Percentiles rank a stretch among this genome's conserved stretches.
Conservation (phyloP, 164 flowering plant species). For the Protea cynaroides region DNA sequence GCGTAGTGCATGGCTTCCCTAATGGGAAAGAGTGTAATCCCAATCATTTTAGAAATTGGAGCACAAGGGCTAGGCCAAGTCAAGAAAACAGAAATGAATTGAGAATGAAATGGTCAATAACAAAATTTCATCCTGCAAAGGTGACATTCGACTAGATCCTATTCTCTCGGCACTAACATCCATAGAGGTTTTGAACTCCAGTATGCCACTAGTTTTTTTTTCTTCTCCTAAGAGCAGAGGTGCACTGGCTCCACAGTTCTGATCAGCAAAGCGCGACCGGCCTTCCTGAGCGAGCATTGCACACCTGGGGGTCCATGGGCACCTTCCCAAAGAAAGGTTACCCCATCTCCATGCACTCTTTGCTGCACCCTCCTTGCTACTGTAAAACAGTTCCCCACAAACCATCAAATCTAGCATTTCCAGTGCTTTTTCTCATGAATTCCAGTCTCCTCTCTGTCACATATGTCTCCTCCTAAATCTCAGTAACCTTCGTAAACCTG, state of each 20-base stretch:
- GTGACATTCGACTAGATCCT: no score
- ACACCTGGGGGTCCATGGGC: conserved; percentile 80
- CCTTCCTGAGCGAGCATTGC: conserved; percentile 96
- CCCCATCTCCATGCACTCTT: conserved; percentile 75
- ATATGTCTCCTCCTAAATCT: conserved; percentile 51
- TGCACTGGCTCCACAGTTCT: conserved; percentile 51
- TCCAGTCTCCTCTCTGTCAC: conserved; percentile 48
- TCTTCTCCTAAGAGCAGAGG: conserved; percentile 53
- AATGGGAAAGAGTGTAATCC: no score
- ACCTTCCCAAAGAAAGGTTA: conserved; percentile 91
- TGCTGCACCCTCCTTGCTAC: conserved; percentile 75
- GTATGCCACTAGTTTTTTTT: conserved; percentile 41
- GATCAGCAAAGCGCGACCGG: conserved; percentile 67
- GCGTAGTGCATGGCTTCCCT: no score
- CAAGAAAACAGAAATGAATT: no score
- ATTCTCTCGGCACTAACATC: no score
- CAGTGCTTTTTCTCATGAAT: conserved; percentile 57
- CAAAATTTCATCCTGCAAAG: no score
- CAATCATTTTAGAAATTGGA: no score
- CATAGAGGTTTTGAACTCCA: background rate
- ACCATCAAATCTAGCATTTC: conserved; percentile 53
- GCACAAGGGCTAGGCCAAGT: no score
- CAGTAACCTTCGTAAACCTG: conserved; percentile 40
- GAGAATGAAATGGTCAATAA: no score
- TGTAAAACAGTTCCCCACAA: conserved; percentile 74